Evolutionary conservation across 768 basidiomycete species (phyloP), one percentile per base, ranked within the genome.

Genomic region (Tricholoma hemisulphureum): DNA sequence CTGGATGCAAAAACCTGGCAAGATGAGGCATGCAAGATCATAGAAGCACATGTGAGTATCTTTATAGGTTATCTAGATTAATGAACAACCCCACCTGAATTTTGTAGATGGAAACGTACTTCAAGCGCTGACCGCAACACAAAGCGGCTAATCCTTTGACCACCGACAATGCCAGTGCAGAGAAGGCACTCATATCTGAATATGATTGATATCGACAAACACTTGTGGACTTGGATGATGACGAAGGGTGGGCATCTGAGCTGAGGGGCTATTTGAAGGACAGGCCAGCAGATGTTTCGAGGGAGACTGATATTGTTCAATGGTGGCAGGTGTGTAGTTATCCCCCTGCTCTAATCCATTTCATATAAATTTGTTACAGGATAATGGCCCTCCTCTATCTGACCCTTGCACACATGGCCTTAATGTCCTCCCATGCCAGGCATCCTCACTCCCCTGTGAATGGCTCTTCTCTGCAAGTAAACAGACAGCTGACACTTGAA

Each of bases 1-100:
- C 32, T 8, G 4, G 4, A 63, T 39, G 62, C 66, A 16, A 65
- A 65, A 39, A 59, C 65, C 34, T 67, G 66, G 64, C 64, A 65
- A 49, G 64, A 63, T 29, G 64, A 65, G 39, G 60, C 61, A 3
- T 20, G 48, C n/a, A 57, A 63, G 24, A 63, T 65, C 20, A 7
- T 63, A 24, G 58, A 65, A 41, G 8, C 39, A 6, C 9, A 41
- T 41, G 39, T 41, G 20, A 34, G 32, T 34, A 41, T 41, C 20
- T 20, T 41, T 10, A 41, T 41, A 34, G 10, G 32, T 34, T 34
- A 34, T 34, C 32, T 34, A 34, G 32, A 34, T 13, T 34, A 34
- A 34, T 34, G 32, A 34, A 34, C 32, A 10, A 34, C 14, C 32
- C 14, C 32, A 34, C 32, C 32, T 13, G 14, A 34, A 34, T 10